Evolutionary conservation across 129 eudicot genomes (phyloP), one percentile per base, ranked within the genome.

Genomic region (Logfia minima): DNA sequence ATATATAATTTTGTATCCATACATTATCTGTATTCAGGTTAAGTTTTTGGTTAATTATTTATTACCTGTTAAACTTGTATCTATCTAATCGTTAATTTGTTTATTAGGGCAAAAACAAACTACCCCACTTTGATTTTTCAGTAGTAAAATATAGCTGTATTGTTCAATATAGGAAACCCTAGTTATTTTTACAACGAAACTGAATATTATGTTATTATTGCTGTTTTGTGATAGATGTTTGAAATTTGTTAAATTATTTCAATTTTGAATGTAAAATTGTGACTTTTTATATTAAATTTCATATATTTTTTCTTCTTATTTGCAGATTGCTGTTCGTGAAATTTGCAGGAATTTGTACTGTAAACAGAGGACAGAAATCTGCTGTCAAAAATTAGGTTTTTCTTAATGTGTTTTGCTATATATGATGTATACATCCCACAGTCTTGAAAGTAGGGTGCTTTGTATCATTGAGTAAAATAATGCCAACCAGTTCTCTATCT

Each of bases 401-500:
- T 74, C 7, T 68, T 75, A 70, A 81, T 81, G 76, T 23, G 58
- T 68, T 17, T 68, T 31, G 80, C 41, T 28, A 17, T 68, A 75
- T 75, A 81, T 81, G 84, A 81, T 48, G 84, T 59, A 60, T 61
- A 18, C 62, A 75, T 68, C 66, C 37, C 16, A 17, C 65, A 68
- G 66, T 68, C 32, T 75, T 78, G 59, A 72, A 64, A 41, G 66
- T 60, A 18, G 26, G 53, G 68, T 19, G 67, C 71, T 72, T 51
- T 59, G 37, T 74, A 39, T 83, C 21, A 55, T 59, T 65, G 22
- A 28, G 34, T 75, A 79, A 74, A 64, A 86, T 84, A 72, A 78
- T 86, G 93, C 84, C 81, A 84, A 65, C 77, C 45, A 77, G 86
- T 48, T 75, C 84, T 75, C 85, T 86, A 61, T 74, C 86, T 35